Percentiles rank a stretch among this genome's conserved stretches.
Conservation (phyloP, 345 rosid species). For the Lenwebbia sp. region DNA sequence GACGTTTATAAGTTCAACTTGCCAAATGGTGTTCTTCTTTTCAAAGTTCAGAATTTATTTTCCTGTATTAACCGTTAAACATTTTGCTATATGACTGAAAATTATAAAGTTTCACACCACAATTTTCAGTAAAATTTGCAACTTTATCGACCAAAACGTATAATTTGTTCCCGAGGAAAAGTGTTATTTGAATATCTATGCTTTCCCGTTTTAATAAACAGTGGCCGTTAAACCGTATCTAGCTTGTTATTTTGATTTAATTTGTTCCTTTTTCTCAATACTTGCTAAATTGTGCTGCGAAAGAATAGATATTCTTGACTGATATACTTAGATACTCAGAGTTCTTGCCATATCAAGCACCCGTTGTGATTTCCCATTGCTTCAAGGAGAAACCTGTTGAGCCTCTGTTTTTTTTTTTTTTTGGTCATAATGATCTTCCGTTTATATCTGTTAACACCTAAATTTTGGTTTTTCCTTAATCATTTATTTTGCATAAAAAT, state of each 20-base stretch:
- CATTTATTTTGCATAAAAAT: too few species aligned
- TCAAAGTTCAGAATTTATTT: background rate
- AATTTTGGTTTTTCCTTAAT: too few species aligned
- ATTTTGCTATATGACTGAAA: background rate
- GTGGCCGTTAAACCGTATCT: fast-evolving
- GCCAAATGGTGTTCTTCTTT: background rate
- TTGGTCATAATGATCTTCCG: too few species aligned
- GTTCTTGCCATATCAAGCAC: background rate
- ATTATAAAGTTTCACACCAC: background rate
- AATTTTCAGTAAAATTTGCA: too few species aligned
- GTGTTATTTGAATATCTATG: background rate
- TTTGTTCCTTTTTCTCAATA: background rate
- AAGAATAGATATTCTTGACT: background rate
- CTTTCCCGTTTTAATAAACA: background rate
- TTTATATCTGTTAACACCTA: too few species aligned
- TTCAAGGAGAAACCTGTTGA: background rate
- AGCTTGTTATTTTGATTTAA: background rate
- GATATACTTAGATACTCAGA: background rate
- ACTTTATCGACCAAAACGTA: background rate
- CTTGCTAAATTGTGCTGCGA: fast-evolving
- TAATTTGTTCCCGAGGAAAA: background rate
- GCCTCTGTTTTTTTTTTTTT: too few species aligned
- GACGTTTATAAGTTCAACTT: background rate
- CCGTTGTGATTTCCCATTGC: background rate
- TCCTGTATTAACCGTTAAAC: background rate